Percentiles rank a stretch among this genome's conserved stretches.
Conservation (phyloP, 306 rosid genomes). For the Lathyrus tuberosus region DNA sequence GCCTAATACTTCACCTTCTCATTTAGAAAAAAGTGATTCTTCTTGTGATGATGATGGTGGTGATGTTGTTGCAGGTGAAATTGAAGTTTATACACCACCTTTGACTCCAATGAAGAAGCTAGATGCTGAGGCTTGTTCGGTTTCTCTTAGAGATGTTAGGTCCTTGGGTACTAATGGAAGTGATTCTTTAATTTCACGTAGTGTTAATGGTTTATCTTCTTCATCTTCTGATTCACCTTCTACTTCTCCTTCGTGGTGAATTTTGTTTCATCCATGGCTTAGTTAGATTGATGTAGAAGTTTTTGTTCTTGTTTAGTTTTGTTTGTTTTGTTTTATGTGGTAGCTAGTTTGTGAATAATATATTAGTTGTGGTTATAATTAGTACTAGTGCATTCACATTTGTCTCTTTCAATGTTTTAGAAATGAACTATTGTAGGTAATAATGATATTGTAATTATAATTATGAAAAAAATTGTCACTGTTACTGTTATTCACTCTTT, state of each 20-base stretch:
- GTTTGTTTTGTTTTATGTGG: not conserved
- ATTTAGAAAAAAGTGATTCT: conserved; percentile 53
- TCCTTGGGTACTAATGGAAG: conserved; percentile 66
- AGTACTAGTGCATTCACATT: not conserved
- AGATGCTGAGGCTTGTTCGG: conserved; percentile 69
- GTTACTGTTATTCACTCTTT: no score
- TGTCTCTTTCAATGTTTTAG: no score
- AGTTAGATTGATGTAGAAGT: conserved; percentile 15
- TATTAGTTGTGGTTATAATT: not conserved
- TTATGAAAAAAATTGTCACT: no score
- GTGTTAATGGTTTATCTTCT: conserved; percentile 58
- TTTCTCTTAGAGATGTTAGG: conserved; percentile 70
- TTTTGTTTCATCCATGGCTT: conserved; percentile 42
- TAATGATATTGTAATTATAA: no score
- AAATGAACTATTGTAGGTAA: no score
- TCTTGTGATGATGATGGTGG: conserved; percentile 48
- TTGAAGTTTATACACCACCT: conserved; percentile 58
- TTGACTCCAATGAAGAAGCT: conserved; percentile 86
- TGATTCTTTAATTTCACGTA: conserved; percentile 55
- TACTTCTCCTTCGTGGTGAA: conserved; percentile 95
- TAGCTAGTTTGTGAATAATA: conserved; percentile 38
- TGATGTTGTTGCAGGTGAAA: conserved; percentile 27
- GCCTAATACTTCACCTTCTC: conserved; percentile 82
- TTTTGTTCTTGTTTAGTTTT: not conserved
- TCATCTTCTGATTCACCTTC: conserved; percentile 79